Conservation (phyloP, 2,329 filamentous ascomycete species). For the Fusarium tuaranense region DNA sequence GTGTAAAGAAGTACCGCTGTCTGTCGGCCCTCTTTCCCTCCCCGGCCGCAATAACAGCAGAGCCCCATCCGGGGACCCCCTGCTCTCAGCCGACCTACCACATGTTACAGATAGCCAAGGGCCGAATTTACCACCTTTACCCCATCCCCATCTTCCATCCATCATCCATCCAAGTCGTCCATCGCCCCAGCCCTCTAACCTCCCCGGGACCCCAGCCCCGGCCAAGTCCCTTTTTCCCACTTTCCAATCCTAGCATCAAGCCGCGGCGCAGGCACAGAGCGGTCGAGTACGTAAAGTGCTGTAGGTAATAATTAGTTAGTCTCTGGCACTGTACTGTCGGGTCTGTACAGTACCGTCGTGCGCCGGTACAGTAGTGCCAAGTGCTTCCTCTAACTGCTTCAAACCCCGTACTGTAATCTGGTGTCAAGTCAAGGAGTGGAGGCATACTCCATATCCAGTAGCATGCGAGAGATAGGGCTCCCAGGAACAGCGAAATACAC, state of each 20-base stretch:
- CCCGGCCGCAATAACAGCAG: conserved; percentile 37
- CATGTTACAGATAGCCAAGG: conserved; percentile 39
- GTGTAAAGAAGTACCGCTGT: conserved; percentile 6
- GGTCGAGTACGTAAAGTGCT: conserved; percentile 26
- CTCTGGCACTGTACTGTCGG: conserved; percentile 3
- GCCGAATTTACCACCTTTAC: conserved; percentile 39
- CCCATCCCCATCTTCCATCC: conserved; percentile 37
- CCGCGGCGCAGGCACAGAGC: conserved; percentile 24
- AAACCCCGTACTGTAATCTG: conserved; percentile 36
- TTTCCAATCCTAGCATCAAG: conserved; percentile 30
- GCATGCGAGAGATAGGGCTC: conserved; percentile 27
- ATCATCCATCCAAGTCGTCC: conserved; percentile 10
- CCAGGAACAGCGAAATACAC: conserved; percentile 31
- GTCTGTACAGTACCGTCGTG: not conserved
- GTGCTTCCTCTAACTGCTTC: conserved; percentile 28
- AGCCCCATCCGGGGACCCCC: conserved; percentile 41
- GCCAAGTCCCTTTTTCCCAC: conserved; percentile 35
- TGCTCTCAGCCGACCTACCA: conserved; percentile 36
- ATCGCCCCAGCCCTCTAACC: conserved; percentile 32
- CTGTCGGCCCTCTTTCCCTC: conserved; percentile 29
- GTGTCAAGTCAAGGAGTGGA: conserved; percentile 38
- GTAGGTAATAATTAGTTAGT: conserved; percentile 1
- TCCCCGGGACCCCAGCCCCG: conserved; percentile 36
- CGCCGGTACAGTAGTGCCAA: not conserved
- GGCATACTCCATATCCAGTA: conserved; percentile 32